Evolutionary conservation across 257 asterid genomes (phyloP).

Genomic region (Nyctanthes arbortristis): DNA sequence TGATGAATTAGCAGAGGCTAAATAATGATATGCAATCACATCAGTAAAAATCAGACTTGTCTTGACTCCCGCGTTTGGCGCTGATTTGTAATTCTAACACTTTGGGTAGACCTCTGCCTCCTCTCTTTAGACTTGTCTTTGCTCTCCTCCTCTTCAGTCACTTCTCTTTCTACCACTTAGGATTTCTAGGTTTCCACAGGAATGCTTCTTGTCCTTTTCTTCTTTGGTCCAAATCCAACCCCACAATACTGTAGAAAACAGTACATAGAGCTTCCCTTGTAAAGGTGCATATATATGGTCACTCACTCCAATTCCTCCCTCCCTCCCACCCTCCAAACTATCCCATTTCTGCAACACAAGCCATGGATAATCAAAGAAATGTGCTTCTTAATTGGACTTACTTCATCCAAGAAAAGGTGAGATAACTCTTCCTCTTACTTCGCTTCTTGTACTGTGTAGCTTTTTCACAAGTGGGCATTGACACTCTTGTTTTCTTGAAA

Average conservation of each 20-base stretch:
- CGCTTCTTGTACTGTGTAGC: neutral
- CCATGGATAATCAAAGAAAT: constrained; percentile 64
- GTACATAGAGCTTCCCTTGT: constrained; percentile 19
- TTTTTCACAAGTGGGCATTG: neutral
- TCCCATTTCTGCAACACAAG: neutral
- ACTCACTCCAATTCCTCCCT: constrained; percentile 4
- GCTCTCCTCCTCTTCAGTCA: neutral
- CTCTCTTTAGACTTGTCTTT: neutral
- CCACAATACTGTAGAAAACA: constrained; percentile 27
- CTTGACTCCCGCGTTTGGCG: constrained; percentile 66
- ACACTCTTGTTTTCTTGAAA: constrained; percentile 8
- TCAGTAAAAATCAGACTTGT: constrained; percentile 29
- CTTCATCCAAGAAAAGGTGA: constrained; percentile 76
- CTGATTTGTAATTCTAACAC: constrained; percentile 36
- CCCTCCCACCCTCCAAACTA: neutral
- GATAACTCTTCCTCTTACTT: neutral
- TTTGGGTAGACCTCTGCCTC: neutral
- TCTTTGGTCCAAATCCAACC: constrained; percentile 36
- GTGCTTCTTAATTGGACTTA: constrained; percentile 63
- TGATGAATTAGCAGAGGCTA: neutral
- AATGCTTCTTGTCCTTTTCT: constrained; percentile 48
- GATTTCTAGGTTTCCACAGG: constrained; percentile 10
- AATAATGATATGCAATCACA: constrained; percentile 16
- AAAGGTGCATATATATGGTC: constrained; percentile 22
- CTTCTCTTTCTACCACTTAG: neutral